A percentile compares a stretch with the other conserved stretches of the same genome.
These are phyloP conservation scores for Solanum chilense DNA, from an alignment of 257 asterid species.

Conservation along the genomic window DNA sequence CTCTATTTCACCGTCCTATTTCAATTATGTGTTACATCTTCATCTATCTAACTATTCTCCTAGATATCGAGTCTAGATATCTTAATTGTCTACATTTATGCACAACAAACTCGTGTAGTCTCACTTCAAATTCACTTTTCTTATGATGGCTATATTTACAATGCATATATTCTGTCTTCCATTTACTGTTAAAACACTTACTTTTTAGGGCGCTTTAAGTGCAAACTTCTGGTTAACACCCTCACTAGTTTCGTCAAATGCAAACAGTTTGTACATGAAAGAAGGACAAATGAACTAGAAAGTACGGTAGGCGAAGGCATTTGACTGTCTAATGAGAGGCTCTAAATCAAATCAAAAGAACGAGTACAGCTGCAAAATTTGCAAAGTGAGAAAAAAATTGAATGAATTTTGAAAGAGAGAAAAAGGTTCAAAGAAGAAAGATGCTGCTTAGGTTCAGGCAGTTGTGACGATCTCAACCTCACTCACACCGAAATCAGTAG, in stretches of 20 bases:
- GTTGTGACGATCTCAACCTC: not conserved
- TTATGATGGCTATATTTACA: not conserved
- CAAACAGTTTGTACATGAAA: not conserved
- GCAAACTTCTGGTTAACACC: not conserved
- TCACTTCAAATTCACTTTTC: not conserved
- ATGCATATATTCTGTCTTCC: not conserved
- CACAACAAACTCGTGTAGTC: not conserved
- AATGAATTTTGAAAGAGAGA: not conserved
- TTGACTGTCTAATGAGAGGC: not conserved
- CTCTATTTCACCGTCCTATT: not conserved
- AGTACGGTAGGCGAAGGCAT: not conserved
- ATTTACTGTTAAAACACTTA: not conserved
- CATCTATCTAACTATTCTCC: not conserved
- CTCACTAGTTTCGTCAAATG: not conserved
- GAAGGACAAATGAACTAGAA: not conserved
- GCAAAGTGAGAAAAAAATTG: not conserved
- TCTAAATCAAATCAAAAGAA: not conserved
- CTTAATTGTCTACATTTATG: not conserved
- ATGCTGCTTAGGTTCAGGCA: not conserved
- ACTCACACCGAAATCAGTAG: not conserved
- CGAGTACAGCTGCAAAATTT: not conserved
- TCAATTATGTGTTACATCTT: not conserved
- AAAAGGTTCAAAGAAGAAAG: not conserved
- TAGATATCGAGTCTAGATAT: not conserved
- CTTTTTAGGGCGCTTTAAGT: not conserved